A percentile compares a stretch with the other conserved stretches of the same genome.
Evolutionary conservation across 2,329 filamentous ascomycete genomes (phyloP).

Genomic region (Intubia oerlemansii): DNA sequence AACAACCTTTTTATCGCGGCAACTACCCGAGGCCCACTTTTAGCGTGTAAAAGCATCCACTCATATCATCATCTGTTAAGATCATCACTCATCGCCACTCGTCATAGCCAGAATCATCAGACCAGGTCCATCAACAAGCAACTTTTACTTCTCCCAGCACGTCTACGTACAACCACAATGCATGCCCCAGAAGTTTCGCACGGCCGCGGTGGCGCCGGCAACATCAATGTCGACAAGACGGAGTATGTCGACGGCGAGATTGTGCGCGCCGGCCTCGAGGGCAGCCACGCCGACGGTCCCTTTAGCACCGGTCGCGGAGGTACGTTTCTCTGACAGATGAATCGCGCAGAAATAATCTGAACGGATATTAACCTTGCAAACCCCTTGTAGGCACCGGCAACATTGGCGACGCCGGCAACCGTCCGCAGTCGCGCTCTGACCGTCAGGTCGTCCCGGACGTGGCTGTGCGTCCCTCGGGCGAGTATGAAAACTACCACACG

Average conservation of each 20-base stretch:
- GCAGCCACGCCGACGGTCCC: conserved; percentile 34
- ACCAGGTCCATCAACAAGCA: too few species aligned
- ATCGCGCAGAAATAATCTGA: too few species aligned
- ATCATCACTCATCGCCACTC: too few species aligned
- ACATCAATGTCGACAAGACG: conserved; percentile 35
- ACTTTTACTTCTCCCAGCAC: too few species aligned
- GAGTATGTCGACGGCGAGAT: conserved; percentile 41
- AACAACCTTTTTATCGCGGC: too few species aligned
- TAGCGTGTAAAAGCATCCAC: too few species aligned
- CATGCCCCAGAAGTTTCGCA: conserved; percentile 32
- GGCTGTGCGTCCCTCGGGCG: conserved; percentile 25
- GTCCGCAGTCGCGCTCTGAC: too few species aligned
- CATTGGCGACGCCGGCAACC: conserved; percentile 26
- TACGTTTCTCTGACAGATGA: conserved; percentile 15
- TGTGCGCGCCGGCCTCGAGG: conserved; percentile 29
- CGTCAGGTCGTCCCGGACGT: conserved; percentile 28
- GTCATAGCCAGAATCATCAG: too few species aligned
- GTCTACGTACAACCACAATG: too few species aligned
- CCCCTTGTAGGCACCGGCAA: conserved; percentile 35
- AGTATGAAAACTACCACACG: conserved; percentile 30
- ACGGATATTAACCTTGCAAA: too few species aligned
- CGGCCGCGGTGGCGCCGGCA: conserved; percentile 39
- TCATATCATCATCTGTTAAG: too few species aligned
- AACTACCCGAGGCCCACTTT: too few species aligned
- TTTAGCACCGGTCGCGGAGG: conserved; percentile 38